Evolutionary conservation across 805 yeast species (phyloP).

Genomic region (Ogataea degrootiae): DNA sequence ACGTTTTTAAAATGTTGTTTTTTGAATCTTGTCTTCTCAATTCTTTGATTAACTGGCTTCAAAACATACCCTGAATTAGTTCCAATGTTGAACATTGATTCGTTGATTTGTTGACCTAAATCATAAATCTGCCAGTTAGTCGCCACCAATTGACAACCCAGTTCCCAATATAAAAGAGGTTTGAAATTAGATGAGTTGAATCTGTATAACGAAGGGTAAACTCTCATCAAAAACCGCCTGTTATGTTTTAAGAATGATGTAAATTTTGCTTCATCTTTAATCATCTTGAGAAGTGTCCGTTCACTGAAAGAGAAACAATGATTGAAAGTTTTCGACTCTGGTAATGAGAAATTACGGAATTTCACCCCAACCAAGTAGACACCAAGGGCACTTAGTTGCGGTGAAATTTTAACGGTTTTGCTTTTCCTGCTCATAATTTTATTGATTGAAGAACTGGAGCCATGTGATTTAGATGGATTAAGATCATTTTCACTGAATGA

Average conservation of each 20-base stretch:
- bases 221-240: slow-evolving; percentile 65
- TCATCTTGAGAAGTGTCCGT: slow-evolving; percentile 55
- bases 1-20: slow-evolving; percentile 17
- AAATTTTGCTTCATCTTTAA: slow-evolving; percentile 53
- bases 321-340: slow-evolving; percentile 73
- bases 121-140: slow-evolving; percentile 96
- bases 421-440: slow-evolving; percentile 18
- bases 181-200: slow-evolving; percentile 75
- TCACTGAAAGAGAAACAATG: slow-evolving; percentile 90
- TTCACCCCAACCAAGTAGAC: slow-evolving; percentile 71
- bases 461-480: background rate
- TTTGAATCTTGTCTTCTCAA: slow-evolving; percentile 14
- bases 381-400: slow-evolving; percentile 56
- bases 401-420: slow-evolving; percentile 25
- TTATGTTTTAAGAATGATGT: slow-evolving; percentile 73
- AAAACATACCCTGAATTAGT: slow-evolving; percentile 68
- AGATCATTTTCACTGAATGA: slow-evolving; percentile 27
- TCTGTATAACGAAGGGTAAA: slow-evolving; percentile 80
- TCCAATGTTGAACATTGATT: slow-evolving; percentile 67
- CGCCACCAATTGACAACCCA: slow-evolving; percentile 93
- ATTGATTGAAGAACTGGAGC: slow-evolving; percentile 13
- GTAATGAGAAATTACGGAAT: slow-evolving; percentile 77
- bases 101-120: slow-evolving; percentile 81
- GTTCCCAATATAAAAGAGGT: slow-evolving; percentile 76
- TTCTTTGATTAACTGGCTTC: slow-evolving; percentile 48